Base-by-base conservation (phyloP, 176 grass and related monocot genomes). In the Oryza rufipogon region DNA sequence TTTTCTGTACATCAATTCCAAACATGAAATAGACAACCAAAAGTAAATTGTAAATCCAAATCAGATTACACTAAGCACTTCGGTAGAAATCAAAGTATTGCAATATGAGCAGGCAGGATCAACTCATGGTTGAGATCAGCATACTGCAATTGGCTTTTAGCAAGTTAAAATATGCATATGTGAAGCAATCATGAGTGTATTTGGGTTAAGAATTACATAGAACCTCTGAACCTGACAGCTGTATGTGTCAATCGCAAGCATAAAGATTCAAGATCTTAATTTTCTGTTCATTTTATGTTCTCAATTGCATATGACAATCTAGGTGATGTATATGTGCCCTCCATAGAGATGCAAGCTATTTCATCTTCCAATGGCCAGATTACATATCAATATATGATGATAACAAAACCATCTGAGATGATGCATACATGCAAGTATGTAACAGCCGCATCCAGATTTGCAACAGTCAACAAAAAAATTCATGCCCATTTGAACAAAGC, bases 361-460 rank as follows among this genome's bases (percentile, higher is more conserved):
- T 64, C 69, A 64, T 74, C 36, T 83, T 83, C 70, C 7, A 64
- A 82, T 39, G 71, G 64, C 71, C 74, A 20, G 66, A 48, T 51
- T 51, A 75, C 61, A 76, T 75, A 39, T 66, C 20, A 63, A 63
- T 11, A 63, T 63, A 63, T 4, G 17, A 23, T 0, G n/a, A 63
- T 63, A 63, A 4, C n/a, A 23, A 60, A 63, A 54, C 20, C 52
- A 66, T 12, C 45, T 84, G 32, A 41, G 39, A 84, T 67, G 28
- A 64, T 4, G 17, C 20, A 63, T 68, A 11, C 63, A 76, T 54
- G 82, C 0, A 11, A 44, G 9, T 44, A 11, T 44, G 42, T 64
- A 66, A 74, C 19, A 54, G 33, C 41, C 71, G 17, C 45, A 83
- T 74, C 41, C 58, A 74, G 32, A 80, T 74, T 74, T 65, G 70